Evolutionary conservation across 768 basidiomycete genomes (phyloP).

Genomic region (Lactarius hatsudake): DNA sequence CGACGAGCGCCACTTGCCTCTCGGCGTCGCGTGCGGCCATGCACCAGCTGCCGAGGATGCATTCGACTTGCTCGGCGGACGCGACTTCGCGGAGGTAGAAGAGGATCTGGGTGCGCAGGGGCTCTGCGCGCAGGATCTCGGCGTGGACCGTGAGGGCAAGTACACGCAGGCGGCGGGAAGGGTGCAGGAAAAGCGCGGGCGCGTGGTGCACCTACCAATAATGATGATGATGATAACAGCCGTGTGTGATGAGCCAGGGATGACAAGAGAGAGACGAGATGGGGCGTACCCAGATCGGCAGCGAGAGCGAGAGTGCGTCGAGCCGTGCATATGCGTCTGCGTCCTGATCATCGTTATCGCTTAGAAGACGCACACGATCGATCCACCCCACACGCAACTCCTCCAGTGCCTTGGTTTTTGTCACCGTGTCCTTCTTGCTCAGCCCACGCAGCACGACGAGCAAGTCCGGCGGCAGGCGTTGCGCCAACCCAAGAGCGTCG

Average conservation of each 20-base stretch:
- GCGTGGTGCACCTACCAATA: conserved; percentile 72
- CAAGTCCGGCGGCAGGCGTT: conserved; percentile 73
- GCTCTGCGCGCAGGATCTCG: conserved; percentile 57
- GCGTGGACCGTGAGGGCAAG: conserved; percentile 61
- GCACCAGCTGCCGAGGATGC: conserved; percentile 69
- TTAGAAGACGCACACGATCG: conserved; percentile 40
- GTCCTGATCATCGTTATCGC: conserved; percentile 31
- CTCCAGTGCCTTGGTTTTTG: conserved; percentile 81
- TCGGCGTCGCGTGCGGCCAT: conserved; percentile 72
- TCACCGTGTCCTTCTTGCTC: conserved; percentile 87
- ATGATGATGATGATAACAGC: too few species aligned
- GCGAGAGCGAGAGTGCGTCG: conserved; percentile 50
- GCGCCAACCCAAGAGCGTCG: conserved; percentile 76
- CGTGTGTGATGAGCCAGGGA: not conserved
- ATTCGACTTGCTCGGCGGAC: conserved; percentile 49
- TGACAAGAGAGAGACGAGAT: not conserved
- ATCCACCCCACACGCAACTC: conserved; percentile 74
- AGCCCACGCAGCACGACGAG: conserved; percentile 77
- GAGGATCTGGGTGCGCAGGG: conserved; percentile 48
- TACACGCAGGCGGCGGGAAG: conserved; percentile 69
- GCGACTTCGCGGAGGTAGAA: conserved; percentile 50
- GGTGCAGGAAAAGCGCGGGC: conserved; percentile 76
- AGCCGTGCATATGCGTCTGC: conserved; percentile 42
- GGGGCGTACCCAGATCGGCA: conserved; percentile 87
- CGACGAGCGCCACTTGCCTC: conserved; percentile 50